phyloP scores from a whole-genome alignment of 208 protist genomes.

The Polymyxa betae region DNA sequence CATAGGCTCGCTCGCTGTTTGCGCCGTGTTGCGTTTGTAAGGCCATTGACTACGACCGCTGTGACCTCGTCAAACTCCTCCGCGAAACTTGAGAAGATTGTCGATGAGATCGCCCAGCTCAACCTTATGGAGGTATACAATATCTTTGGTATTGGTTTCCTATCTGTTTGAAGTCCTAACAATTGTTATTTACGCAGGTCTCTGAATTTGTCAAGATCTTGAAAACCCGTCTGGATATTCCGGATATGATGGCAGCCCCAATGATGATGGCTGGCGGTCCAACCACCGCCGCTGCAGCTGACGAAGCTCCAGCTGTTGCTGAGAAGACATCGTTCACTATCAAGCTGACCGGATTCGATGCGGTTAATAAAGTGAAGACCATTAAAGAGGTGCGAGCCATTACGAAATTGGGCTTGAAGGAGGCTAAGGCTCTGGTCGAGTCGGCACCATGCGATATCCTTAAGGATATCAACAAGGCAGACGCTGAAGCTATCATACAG shows the following conservation, averaged over 20 bases:
- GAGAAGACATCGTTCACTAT: slow-evolving; percentile 61
- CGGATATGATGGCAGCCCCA: background rate
- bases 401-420: slow-evolving; percentile 58
- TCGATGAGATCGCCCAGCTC: too few species aligned
- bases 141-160: too few species aligned
- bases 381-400: slow-evolving; percentile 62
- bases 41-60: too few species aligned
- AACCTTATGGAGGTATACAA: too few species aligned
- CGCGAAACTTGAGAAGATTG: too few species aligned
- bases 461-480: slow-evolving; percentile 57
- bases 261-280: background rate
- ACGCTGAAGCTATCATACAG: slow-evolving; percentile 59
- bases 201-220: slow-evolving; percentile 55
- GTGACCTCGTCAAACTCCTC: too few species aligned
- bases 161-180: too few species aligned
- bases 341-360: slow-evolving; percentile 59
- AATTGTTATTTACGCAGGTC: too few species aligned
- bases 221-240: slow-evolving; percentile 35
- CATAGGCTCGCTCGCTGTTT: too few species aligned
- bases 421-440: slow-evolving; percentile 64
- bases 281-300: slow-evolving; percentile 17
- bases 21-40: too few species aligned
- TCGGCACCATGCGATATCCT: slow-evolving; percentile 55
- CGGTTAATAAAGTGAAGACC: slow-evolving; percentile 58
- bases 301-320: slow-evolving; percentile 3